A percentile compares a stretch with the other conserved stretches of the same genome.
Evolutionary conservation across 2,329 filamentous ascomycete genomes (phyloP).

Genomic region (Diaporthe eres): DNA sequence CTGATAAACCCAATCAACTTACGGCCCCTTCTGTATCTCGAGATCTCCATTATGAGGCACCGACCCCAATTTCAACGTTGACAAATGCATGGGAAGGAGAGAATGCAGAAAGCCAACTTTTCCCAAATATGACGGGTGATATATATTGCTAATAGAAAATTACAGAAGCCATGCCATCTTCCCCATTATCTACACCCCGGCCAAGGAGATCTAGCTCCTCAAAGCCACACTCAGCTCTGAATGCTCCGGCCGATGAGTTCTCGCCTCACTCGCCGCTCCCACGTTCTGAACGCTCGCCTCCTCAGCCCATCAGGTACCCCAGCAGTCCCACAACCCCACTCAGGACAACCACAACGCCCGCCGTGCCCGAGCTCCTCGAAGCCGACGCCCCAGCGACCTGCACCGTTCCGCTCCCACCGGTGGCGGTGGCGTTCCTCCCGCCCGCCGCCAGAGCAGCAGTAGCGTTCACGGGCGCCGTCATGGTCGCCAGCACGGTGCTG

Average conservation of each 20-base stretch:
- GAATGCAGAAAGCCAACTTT: not conserved
- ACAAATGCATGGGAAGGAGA: not conserved
- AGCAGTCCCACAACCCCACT: conserved; percentile 19
- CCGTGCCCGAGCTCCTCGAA: conserved; percentile 1
- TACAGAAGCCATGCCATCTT: conserved; percentile 23
- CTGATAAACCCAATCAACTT: not conserved
- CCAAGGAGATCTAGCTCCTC: conserved; percentile 27
- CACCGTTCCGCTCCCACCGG: not conserved
- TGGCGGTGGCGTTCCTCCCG: not conserved
- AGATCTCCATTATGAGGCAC: not conserved
- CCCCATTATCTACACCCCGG: not conserved
- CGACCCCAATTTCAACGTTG: not conserved
- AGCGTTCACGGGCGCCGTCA: conserved; percentile 25
- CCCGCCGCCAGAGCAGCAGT: not conserved
- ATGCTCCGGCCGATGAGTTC: not conserved
- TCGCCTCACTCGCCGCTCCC: not conserved
- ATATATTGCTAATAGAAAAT: conserved; percentile 8
- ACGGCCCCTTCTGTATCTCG: not conserved
- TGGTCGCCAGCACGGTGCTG: conserved; percentile 25
- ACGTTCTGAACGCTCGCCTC: not conserved
- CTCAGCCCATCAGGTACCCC: conserved; percentile 25
- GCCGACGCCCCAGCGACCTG: conserved; percentile 27
- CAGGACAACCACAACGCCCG: conserved; percentile 19
- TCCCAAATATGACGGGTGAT: not conserved
- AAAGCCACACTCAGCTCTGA: conserved; percentile 4